Evolutionary conservation across 192 early-diverging fungal species (phyloP).

Genomic region (Chytriomyces hyalinus): DNA sequence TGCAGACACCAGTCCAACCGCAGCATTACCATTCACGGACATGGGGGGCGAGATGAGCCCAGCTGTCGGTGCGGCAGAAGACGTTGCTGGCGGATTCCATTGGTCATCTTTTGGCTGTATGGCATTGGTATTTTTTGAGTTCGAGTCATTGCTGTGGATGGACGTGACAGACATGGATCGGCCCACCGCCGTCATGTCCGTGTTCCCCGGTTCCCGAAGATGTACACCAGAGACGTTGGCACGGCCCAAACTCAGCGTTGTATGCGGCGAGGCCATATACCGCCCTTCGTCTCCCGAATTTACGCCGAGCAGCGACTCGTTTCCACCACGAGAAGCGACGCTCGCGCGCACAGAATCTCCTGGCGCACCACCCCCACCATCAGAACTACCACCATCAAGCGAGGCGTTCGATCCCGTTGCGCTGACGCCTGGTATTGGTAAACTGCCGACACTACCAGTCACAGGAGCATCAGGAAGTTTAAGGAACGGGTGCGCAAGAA

Average conservation of each 20-base stretch:
- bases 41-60: not conserved
- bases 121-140: not conserved
- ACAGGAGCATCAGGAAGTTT: slow-evolving; percentile 10
- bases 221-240: not conserved
- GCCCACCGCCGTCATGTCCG: not conserved
- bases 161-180: not conserved
- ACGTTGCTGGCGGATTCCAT: too few relatives aligned
- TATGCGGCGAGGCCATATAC: not conserved
- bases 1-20: not conserved
- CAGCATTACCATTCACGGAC: not conserved
- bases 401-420: not conserved
- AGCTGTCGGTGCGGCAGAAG: too few relatives aligned
- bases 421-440: slow-evolving; percentile 2
- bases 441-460: not conserved
- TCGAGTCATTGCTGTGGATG: not conserved
- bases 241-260: not conserved
- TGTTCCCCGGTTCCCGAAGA: not conserved
- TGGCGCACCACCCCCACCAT: not conserved
- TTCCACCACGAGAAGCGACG: not conserved
- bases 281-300: not conserved
- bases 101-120: too few relatives aligned
- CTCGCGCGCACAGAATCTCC: not conserved
- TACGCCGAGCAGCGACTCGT: not conserved
- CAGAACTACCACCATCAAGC: not conserved
- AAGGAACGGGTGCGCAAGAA: slow-evolving; percentile 56